These are phyloP conservation scores for Nigrograna mackinnonii DNA, from an alignment of 2,329 filamentous ascomycete genomes.

Conservation along the genomic window DNA sequence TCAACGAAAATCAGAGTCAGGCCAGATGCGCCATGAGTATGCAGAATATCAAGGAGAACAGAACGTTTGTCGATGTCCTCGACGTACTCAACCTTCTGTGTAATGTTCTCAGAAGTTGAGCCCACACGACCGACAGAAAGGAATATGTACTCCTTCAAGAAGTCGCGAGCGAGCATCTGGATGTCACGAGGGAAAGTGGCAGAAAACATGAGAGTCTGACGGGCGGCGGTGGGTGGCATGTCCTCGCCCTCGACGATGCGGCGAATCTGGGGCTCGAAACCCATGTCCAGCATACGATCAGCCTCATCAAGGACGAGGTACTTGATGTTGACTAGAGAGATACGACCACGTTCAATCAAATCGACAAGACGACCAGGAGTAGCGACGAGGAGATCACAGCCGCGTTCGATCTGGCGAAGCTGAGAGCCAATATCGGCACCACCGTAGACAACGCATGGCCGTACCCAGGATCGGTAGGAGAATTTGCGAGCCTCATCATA, in stretches of 20 bases:
- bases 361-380: conserved; percentile 97
- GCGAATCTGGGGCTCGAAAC: conserved; percentile 99
- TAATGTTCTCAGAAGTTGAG: conserved; percentile 99
- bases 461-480: conserved; percentile 97
- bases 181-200: conserved; percentile 99
- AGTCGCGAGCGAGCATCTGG: conserved; percentile 97
- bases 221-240: conserved; percentile 81
- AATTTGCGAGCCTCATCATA: conserved; percentile 98
- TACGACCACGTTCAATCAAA: conserved; percentile 96
- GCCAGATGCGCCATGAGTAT: conserved; percentile 80
- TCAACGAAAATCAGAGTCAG: conserved; percentile 98
- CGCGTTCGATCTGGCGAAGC: conserved; percentile 96
- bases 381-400: conserved; percentile 94
- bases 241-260: conserved; percentile 98
- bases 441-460: conserved; percentile 97
- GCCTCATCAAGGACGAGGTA: conserved; percentile 98
- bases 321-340: conserved; percentile 98
- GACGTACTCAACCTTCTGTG: conserved; percentile 97
- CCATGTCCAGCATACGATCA: conserved; percentile 99
- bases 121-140: conserved; percentile 97
- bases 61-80: conserved; percentile 98
- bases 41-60: conserved; percentile 93
- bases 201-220: conserved; percentile 99
- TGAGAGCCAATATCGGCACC: conserved; percentile 98
- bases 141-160: conserved; percentile 99